Conservation (phyloP, 257 asterid genomes). For the Agastache rugosa region DNA sequence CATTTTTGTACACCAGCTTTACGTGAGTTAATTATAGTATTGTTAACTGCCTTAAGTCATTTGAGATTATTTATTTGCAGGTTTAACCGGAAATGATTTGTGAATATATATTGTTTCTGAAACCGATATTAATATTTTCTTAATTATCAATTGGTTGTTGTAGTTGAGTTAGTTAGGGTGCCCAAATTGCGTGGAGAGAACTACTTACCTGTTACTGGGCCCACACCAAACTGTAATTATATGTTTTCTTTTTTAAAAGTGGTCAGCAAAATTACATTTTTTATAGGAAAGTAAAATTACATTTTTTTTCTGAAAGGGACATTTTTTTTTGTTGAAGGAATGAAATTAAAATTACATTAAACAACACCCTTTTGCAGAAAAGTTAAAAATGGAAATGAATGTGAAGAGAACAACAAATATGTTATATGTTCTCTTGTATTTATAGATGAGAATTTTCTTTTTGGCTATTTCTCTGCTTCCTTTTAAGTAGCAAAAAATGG, state of each 20-base stretch:
- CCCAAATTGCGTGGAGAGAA: constrained; percentile 65
- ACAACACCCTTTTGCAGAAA: neutral
- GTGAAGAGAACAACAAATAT: neutral
- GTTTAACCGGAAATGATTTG: neutral
- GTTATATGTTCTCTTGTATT: neutral
- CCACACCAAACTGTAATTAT: constrained; percentile 41
- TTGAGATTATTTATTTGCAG: constrained; percentile 1
- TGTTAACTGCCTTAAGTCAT: constrained; percentile 25
- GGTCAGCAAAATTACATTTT: neutral
- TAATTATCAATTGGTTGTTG: neutral
- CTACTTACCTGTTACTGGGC: constrained; percentile 47
- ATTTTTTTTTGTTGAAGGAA: too few species aligned
- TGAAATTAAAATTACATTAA: too few species aligned
- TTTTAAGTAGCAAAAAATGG: constrained; percentile 5
- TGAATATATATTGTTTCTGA: neutral
- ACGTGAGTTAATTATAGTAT: constrained; percentile 39
- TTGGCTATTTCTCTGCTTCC: neutral
- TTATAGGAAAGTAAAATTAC: too few species aligned
- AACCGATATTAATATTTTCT: neutral
- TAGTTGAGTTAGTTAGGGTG: constrained; percentile 59
- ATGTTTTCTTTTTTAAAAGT: neutral
- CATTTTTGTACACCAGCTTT: constrained; percentile 46
- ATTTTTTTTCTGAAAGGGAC: too few species aligned
- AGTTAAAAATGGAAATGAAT: neutral
- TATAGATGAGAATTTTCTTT: neutral